Evolutionary conservation across 2,329 filamentous ascomycete species (phyloP).

Genomic region (Rhynchosporium secalis): DNA sequence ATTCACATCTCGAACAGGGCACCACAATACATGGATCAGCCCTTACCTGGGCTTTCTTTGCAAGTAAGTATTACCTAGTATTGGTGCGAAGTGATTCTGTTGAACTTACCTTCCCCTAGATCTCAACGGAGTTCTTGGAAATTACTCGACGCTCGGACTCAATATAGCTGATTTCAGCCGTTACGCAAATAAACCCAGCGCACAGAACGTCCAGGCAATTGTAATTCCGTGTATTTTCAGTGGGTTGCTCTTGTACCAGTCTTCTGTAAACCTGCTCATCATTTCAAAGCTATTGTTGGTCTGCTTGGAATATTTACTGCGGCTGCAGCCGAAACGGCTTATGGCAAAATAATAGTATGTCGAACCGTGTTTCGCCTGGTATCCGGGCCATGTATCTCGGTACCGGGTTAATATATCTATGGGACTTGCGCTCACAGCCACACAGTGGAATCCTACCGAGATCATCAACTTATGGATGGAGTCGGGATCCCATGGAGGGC

Average conservation of each 20-base stretch:
- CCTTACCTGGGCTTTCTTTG: constrained; percentile 26
- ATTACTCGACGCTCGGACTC: constrained; percentile 37
- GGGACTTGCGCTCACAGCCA: too few species aligned
- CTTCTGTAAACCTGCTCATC: too few species aligned
- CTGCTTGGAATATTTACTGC: constrained; percentile 58
- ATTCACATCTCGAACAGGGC: neutral
- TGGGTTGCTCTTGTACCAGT: too few species aligned
- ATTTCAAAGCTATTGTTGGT: constrained; percentile 28
- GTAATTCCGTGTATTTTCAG: constrained; percentile 38
- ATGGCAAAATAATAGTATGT: constrained; percentile 45
- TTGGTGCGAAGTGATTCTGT: constrained; percentile 3
- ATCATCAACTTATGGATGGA: constrained; percentile 47
- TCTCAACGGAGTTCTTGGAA: constrained; percentile 26
- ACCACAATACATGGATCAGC: constrained; percentile 16
- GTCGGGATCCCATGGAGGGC: constrained; percentile 46
- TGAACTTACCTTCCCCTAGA: constrained; percentile 14
- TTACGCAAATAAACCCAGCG: constrained; percentile 35
- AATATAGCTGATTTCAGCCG: constrained; percentile 43
- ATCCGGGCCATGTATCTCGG: too few species aligned
- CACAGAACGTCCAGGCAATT: constrained; percentile 44
- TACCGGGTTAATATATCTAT: too few species aligned
- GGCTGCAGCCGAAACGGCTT: constrained; percentile 53
- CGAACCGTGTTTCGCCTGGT: too few species aligned
- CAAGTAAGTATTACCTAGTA: constrained; percentile 20
- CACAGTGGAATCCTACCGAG: constrained; percentile 49